phyloP scores from a whole-genome alignment of 2,329 filamentous ascomycete species.

The Elsinoe arachidis region DNA sequence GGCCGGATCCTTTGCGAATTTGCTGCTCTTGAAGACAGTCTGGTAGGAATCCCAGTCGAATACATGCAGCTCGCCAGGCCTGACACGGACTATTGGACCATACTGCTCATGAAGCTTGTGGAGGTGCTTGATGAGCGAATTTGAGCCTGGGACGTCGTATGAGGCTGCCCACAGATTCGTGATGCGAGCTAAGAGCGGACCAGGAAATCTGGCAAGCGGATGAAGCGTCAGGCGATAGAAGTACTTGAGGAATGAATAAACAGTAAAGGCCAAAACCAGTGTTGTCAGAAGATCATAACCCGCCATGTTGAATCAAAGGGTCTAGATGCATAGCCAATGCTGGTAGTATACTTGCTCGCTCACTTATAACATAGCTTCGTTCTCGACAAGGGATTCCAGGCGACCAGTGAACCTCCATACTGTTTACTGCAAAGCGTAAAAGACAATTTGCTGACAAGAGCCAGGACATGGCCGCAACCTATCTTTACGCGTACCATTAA shows the following conservation, averaged over 20 bases:
- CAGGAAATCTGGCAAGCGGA: conserved; percentile 15
- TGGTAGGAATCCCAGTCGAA: not conserved
- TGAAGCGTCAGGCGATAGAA: conserved; percentile 12
- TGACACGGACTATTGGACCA: not conserved
- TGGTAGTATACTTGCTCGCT: too few relatives aligned
- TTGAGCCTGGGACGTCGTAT: not conserved
- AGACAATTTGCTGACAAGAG: not conserved
- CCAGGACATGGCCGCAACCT: too few relatives aligned
- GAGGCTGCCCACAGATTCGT: not conserved
- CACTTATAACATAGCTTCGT: too few relatives aligned
- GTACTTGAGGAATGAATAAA: not conserved
- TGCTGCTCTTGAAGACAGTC: not conserved
- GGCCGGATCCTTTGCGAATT: not conserved
- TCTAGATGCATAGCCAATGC: too few relatives aligned
- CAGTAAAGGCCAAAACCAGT: not conserved
- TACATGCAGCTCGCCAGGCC: not conserved
- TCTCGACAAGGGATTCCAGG: not conserved
- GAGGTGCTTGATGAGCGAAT: not conserved
- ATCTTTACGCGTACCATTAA: too few relatives aligned
- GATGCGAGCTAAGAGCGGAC: conserved; percentile 13
- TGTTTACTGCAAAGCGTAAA: not conserved
- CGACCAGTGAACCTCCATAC: not conserved
- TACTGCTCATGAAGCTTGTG: not conserved
- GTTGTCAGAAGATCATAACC: not conserved
- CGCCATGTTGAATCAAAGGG: not conserved